Evolutionary conservation across 345 rosid genomes (phyloP), one percentile per base, ranked within the genome.

Genomic region (Syzygium jambos): DNA sequence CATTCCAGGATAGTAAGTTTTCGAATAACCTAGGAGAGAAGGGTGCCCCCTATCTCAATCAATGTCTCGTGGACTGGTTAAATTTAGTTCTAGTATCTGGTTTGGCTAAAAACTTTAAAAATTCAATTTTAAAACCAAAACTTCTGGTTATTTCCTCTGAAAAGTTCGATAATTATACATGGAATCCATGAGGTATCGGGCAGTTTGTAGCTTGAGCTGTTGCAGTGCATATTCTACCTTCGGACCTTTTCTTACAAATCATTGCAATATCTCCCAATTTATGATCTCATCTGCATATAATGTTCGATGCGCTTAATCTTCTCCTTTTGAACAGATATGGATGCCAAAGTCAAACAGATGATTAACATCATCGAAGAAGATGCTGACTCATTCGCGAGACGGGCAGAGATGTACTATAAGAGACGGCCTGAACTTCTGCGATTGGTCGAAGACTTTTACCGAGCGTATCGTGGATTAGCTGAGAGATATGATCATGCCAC

Each of bases 341-440:
- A 98, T 91, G 90, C 91, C 87, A 96, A 95, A 88, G 97, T 98
- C 78, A 96, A 93, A 77, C 97, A 96, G 88, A 98, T 98, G 99
- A 96, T 98, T 90, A 98, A 94, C 92, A 95, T 98, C 90, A 94
- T 96, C 59, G 99, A 96, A 92, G 98, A 96, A 92, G 99, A 98
- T 92, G 99, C 99, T 52, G 99, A 98, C 90, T 96, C 99, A n/a
- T 98, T 98, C 87, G 99, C 99, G 46, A 95, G 96, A 90, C 93
- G 98, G 91, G 99, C 99, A 43, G 99, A 98, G 87, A 96, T 98
- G 99, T 98, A 96, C 89, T 98, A 96, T 87, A 96, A 94, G 94
- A 94, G 96, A 91, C 96, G 99, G 55, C 99, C 99, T 21, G 99
- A 98, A 89, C 96, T 98, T 87, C 94, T 98, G 98, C 95, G 96